Evolutionary conservation across 2,329 filamentous ascomycete genomes (phyloP), one percentile per base, ranked within the genome.

Genomic region (Penicillium sp.): DNA sequence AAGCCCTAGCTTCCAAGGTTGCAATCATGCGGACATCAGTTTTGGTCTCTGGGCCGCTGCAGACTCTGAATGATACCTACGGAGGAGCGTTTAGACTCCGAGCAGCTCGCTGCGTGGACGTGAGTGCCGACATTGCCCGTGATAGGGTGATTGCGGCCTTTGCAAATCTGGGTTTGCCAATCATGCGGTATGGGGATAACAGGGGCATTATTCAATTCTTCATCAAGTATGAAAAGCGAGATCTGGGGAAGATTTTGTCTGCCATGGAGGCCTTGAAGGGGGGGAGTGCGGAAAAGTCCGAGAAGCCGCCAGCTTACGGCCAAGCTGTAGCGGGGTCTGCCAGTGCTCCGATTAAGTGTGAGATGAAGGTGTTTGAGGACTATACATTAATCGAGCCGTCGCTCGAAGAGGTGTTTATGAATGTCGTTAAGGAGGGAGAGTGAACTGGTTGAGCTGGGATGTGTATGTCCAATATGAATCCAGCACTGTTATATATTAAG

Each of bases 1-100:
- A 96, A 67, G 92, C 92, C 1, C 80, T 97, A 2, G 92, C 92
- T 0, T 86, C 86, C 26, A 83, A 91, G 1, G 91, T 89, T 0
- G 93, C 91, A 11, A 96, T 97, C 62, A 86, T 97, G 75, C 37
- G 37, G 90, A 49, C 36, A 11, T 49, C 36, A 10, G n/a, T 49
- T 11, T 24, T 49, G 9, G 47, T 49, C 34, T 49, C 33, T 19
- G 47, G 47, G 26, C 16, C 47, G 4, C 24, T 49, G 10, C 47
- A 49, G 36, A 21, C 19, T 28, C 26, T 49, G 36, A 49, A 49
- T 31, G 47, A 42, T 42, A 26, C 36, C 1, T 40, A 49, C n/a
- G 47, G 47, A 21, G 47, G 47, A 13, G 47, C 47, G 5, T 49
- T 29, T 21, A 21, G 36, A 42, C 34, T 49, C n/a, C 29, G 28